Conservation (phyloP, 2,329 filamentous ascomycete species). For the Fusarium pseudoanthophilum region DNA sequence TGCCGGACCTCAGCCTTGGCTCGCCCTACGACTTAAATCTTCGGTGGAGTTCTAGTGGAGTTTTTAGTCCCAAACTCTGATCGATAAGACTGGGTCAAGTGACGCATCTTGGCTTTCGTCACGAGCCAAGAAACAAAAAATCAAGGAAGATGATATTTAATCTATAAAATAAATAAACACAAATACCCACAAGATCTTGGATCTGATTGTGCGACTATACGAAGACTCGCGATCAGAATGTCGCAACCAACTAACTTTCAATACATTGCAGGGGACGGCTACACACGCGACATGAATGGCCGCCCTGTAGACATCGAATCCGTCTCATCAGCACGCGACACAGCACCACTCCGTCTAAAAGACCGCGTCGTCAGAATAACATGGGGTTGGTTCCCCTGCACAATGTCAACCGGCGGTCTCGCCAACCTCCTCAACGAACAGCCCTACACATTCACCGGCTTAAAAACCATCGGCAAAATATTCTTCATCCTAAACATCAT, state of each 20-base stretch:
- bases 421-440: constrained; percentile 21
- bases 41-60: neutral
- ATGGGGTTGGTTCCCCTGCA: constrained; percentile 22
- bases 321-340: neutral
- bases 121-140: neutral
- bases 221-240: neutral
- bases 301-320: neutral
- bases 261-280: neutral
- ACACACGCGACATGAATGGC: neutral
- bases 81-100: neutral
- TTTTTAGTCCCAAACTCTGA: neutral
- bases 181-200: neutral
- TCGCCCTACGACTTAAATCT: neutral
- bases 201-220: neutral
- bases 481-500: constrained; percentile 22
- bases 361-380: constrained; percentile 17
- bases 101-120: neutral
- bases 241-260: neutral
- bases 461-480: constrained; percentile 16
- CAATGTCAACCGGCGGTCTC: constrained; percentile 21
- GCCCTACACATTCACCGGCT: constrained; percentile 4
- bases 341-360: constrained; percentile 1
- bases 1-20: neutral
- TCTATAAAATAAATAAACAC: fast-evolving
- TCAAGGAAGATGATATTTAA: neutral